These are phyloP conservation scores for Iris macrosiphon DNA, from an alignment of 106 monocot genomes.

Conservation along the genomic window DNA sequence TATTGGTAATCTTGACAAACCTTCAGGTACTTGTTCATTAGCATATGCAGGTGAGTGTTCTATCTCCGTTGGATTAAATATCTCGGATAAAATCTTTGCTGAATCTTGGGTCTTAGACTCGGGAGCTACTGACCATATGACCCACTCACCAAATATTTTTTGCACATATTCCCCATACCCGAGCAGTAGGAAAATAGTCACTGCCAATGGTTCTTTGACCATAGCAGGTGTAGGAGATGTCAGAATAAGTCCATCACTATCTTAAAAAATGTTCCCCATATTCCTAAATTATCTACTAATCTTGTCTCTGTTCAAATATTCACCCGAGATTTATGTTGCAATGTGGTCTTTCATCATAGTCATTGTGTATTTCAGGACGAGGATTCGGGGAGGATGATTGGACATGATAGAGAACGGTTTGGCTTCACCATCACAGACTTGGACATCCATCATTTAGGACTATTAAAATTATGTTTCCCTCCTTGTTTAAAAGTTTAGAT, in stretches of 20 bases:
- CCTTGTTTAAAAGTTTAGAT: neutral
- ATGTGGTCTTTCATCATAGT: neutral
- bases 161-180: neutral
- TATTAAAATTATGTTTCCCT: neutral
- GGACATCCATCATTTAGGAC: neutral
- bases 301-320: neutral
- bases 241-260: neutral
- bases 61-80: neutral
- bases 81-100: neutral
- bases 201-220: neutral
- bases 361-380: neutral
- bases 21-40: neutral
- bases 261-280: neutral
- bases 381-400: neutral
- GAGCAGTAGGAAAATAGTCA: slow-evolving; percentile 1
- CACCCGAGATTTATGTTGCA: neutral
- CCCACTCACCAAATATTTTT: neutral
- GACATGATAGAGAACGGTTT: neutral
- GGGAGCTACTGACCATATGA: neutral
- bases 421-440: no score
- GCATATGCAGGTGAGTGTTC: neutral
- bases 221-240: neutral
- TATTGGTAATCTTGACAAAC: neutral
- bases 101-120: neutral
- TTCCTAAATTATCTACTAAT: neutral